phyloP scores from a whole-genome alignment of 768 basidiomycete species.

The Boletus coccyginus region DNA sequence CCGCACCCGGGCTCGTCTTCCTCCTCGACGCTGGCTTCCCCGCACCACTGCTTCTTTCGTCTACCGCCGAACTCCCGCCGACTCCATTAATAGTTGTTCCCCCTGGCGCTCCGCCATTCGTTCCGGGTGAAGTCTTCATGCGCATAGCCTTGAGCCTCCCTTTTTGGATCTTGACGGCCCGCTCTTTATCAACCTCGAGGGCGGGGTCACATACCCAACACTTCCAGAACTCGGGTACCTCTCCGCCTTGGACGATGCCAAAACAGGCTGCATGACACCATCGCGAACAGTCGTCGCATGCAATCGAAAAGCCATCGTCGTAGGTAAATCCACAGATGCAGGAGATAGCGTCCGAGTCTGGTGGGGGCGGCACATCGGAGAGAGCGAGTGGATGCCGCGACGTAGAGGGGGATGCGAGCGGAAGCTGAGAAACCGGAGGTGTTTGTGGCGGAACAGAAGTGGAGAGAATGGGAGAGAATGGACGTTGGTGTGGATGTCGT shows the following conservation, averaged over 20 bases:
- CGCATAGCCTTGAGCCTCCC: constrained; percentile 36
- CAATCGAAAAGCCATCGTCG: constrained; percentile 85
- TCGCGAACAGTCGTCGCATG: constrained; percentile 76
- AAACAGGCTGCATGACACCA: constrained; percentile 89
- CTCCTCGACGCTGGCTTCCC: constrained; percentile 30
- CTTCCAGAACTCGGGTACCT: constrained; percentile 70
- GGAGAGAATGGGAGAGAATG: constrained; percentile 18
- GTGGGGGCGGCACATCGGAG: constrained; percentile 21
- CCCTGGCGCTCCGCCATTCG: constrained; percentile 19
- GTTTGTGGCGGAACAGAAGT: constrained; percentile 14
- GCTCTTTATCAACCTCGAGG: constrained; percentile 44
- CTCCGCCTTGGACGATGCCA: constrained; percentile 47
- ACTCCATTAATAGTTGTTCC: constrained; percentile 19
- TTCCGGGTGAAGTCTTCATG: constrained; percentile 25
- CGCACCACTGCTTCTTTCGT: constrained; percentile 13
- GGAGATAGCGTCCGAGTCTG: constrained; percentile 48
- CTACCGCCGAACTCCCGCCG: constrained; percentile 12
- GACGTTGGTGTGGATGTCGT: constrained; percentile 13
- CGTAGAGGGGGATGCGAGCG: constrained; percentile 19
- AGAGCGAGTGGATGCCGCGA: constrained; percentile 20
- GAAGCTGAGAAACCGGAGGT: constrained; percentile 10
- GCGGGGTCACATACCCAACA: constrained; percentile 68
- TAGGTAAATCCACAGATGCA: constrained; percentile 74
- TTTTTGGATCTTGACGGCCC: constrained; percentile 45
- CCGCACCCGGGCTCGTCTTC: constrained; percentile 38